Conservation (phyloP, 495 filamentous ascomycete genomes). For the Amniculicola lignicola region DNA sequence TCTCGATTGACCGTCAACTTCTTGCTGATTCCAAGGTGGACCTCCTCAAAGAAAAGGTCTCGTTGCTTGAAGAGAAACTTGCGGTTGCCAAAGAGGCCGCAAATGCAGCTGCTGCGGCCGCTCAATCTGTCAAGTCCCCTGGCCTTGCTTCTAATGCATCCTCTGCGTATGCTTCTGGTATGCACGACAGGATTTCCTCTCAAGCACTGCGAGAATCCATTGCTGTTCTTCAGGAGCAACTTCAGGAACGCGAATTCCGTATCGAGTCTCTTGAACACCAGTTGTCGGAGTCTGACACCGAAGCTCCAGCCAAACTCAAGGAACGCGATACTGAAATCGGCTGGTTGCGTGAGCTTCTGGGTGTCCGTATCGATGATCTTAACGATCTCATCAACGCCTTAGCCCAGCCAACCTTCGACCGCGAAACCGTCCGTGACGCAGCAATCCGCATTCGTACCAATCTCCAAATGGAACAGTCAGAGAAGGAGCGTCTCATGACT, state of each 20-base stretch:
- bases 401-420: slow-evolving; percentile 68
- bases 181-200: slow-evolving; percentile 83
- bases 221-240: slow-evolving; percentile 89
- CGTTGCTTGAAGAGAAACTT: slow-evolving; percentile 82
- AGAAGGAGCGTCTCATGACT: slow-evolving; percentile 67
- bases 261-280: slow-evolving; percentile 83
- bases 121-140: slow-evolving; percentile 59
- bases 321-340: slow-evolving; percentile 89
- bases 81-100: slow-evolving; percentile 89
- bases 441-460: slow-evolving; percentile 91
- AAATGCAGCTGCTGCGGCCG: slow-evolving; percentile 77
- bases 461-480: slow-evolving; percentile 95
- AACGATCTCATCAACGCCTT: slow-evolving; percentile 85
- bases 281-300: slow-evolving; percentile 61
- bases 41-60: slow-evolving; percentile 75
- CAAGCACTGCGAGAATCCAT: slow-evolving; percentile 95
- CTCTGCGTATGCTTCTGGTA: slow-evolving; percentile 48
- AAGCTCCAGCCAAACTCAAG: slow-evolving; percentile 74
- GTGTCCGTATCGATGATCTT: slow-evolving; percentile 83
- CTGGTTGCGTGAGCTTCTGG: slow-evolving; percentile 92
- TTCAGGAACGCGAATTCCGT: slow-evolving; percentile 84
- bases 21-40: slow-evolving; percentile 75
- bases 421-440: slow-evolving; percentile 74
- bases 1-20: slow-evolving; percentile 59
- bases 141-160: slow-evolving; percentile 38